These are phyloP conservation scores for Chrysanthemum lavandulifolium DNA, from an alignment of 129 eudicot species.

Conservation along the genomic window DNA sequence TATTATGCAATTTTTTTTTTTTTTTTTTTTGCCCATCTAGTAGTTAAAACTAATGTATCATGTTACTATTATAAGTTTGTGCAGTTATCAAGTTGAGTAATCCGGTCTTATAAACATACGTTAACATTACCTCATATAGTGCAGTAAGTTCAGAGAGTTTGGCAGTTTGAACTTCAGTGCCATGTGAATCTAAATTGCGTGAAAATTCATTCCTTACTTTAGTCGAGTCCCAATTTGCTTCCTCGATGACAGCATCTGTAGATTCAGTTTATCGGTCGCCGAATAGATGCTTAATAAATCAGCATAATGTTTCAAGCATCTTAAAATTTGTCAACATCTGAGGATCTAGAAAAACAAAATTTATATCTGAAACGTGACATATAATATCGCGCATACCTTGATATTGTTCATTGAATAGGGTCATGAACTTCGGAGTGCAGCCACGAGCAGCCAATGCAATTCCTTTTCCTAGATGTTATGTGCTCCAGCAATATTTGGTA, in stretches of 20 bases:
- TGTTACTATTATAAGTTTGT: too few relatives aligned
- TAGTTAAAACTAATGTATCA: too few relatives aligned
- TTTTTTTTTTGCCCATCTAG: too few relatives aligned
- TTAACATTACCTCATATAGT: slow-evolving; percentile 55
- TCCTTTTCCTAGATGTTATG: slow-evolving; percentile 40
- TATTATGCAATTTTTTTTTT: too few relatives aligned
- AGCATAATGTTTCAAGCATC: too few relatives aligned
- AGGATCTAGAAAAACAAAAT: too few relatives aligned
- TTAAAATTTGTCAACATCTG: too few relatives aligned
- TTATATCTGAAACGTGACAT: neutral
- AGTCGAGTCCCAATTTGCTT: slow-evolving; percentile 71
- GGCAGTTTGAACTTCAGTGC: slow-evolving; percentile 54
- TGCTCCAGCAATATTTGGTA: slow-evolving; percentile 70
- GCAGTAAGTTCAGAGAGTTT: slow-evolving; percentile 67
- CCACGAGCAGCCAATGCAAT: too few relatives aligned
- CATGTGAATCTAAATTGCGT: slow-evolving; percentile 71
- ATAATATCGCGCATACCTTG: slow-evolving; percentile 44
- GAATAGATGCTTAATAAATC: neutral
- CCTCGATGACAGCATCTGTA: slow-evolving; percentile 62
- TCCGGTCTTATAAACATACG: too few relatives aligned
- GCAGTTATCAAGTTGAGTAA: too few relatives aligned
- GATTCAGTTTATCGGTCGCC: neutral
- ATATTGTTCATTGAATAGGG: too few relatives aligned
- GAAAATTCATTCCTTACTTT: slow-evolving; percentile 67
- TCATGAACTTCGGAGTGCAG: too few relatives aligned